Conservation (phyloP, 108 stramenopile genomes). For the Seminavis robusta region DNA sequence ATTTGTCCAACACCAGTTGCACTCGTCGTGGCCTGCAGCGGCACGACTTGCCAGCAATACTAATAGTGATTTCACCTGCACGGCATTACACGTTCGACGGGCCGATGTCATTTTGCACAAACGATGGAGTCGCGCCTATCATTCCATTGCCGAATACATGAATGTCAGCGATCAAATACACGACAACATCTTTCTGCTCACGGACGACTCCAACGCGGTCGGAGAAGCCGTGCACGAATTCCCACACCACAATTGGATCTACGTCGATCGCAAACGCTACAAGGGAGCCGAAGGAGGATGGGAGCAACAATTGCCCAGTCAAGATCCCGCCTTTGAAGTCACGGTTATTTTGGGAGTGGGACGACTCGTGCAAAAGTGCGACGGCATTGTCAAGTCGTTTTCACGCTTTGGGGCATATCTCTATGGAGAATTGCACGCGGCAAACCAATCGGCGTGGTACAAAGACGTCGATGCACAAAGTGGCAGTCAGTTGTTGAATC, state of each 20-base stretch:
- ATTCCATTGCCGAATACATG: slow-evolving; percentile 9
- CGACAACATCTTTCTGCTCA: slow-evolving; percentile 17
- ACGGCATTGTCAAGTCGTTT: slow-evolving; percentile 3
- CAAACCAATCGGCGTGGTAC: no score
- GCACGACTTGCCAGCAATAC: no score
- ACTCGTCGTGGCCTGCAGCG: no score
- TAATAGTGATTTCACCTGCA: no score
- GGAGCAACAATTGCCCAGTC: slow-evolving; percentile 20
- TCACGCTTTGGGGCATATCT: slow-evolving; percentile 1
- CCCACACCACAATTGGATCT: slow-evolving; percentile 19
- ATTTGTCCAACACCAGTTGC: not conserved
- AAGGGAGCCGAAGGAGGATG: slow-evolving; percentile 19
- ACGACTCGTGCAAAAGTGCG: slow-evolving; percentile 5
- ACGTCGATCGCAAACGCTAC: slow-evolving; percentile 14
- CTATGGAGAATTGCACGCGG: not conserved
- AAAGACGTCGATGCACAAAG: no score
- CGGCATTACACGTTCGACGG: slow-evolving; percentile 18
- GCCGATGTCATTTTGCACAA: slow-evolving; percentile 20
- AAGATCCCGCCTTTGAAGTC: slow-evolving; percentile 8
- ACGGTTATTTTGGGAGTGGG: slow-evolving; percentile 2
- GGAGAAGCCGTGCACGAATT: slow-evolving; percentile 26
- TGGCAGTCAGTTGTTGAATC: no score
- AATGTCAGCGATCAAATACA: not conserved
- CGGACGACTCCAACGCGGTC: slow-evolving; percentile 32
- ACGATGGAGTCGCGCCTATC: not conserved